Base-by-base conservation (phyloP, 2,329 filamentous ascomycete genomes). In the Aspergillus hiratsukae region DNA sequence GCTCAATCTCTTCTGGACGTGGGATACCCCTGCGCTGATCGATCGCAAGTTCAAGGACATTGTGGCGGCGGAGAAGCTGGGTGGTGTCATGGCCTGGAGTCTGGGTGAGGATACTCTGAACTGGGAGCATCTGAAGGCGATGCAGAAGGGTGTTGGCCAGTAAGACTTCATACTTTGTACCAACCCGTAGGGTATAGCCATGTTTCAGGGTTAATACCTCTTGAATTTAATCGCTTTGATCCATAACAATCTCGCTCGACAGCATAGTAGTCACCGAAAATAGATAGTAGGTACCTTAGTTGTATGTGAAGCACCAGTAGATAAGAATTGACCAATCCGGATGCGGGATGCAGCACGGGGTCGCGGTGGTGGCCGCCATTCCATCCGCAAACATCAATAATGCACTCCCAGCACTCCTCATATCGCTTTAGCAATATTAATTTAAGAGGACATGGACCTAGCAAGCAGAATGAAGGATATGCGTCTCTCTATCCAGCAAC, bases 31-130 rank as follows among this genome's bases (percentile, higher is more conserved):
- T 0, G 76, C 78, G 7, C 78, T 84, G 11, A 85, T 91, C 51
- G 63, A 69, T 11, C 75, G 76, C 55, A 91, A 91, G 74, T 83
- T 90, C 56, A 72, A 78, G 3, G 69, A 80, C 4, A 79, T 91
- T 37, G 78, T 89, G 3, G 73, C 77, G 29, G 75, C 76, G 31
- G 79, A 81, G 66, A 71, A 75, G 1, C 69, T 91, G 0, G 87
- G 88, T 1, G 88, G 89, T 17, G 83, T 89, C 4, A 90, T 91
- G 79, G 87, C 87, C 0, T 91, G 87, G 88, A 87, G 85, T 21
- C 66, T 91, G 56, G 88, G 86, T 1, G 87, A 91, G 72, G 88
- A 91, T 65, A 75, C 69, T 9, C 65, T 70, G 28, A 62, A 74
- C 28, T 81, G 72, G 67, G 68, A 60, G 46, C 80, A 80, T 63